Evolutionary conservation across 345 rosid species (phyloP).

Genomic region (Lepidium africanum): DNA sequence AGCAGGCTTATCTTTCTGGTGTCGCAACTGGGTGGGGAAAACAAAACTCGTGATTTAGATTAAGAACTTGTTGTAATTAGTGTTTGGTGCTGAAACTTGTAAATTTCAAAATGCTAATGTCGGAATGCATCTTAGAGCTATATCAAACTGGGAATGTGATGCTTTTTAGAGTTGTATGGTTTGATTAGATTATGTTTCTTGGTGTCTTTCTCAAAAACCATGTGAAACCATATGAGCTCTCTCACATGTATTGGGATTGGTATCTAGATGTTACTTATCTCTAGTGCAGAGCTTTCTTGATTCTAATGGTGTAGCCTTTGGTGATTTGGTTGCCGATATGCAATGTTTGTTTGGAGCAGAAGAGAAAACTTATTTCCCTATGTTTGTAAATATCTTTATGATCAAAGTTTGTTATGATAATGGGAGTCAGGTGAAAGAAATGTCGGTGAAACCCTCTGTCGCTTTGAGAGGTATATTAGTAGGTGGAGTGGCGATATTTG

Average conservation of each 20-base stretch:
- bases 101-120: background rate
- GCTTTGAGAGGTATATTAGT: conserved; percentile 76
- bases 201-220: background rate
- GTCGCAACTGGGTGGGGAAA: too few relatives aligned
- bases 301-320: background rate
- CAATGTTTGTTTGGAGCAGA: background rate
- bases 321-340: background rate
- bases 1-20: too few relatives aligned
- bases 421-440: conserved; percentile 19
- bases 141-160: too few relatives aligned
- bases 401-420: background rate
- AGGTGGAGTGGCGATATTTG: conserved; percentile 71
- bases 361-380: background rate
- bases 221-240: background rate
- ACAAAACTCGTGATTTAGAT: too few relatives aligned
- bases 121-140: background rate
- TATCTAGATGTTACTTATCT: background rate
- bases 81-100: background rate
- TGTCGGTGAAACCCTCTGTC: conserved; percentile 86
- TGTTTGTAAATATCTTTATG: background rate
- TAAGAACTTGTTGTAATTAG: background rate
- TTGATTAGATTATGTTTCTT: background rate
- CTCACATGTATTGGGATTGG: background rate
- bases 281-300: background rate
- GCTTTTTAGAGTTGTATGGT: background rate